These are phyloP conservation scores for Gossypium bickii DNA, from an alignment of 345 rosid genomes.

Conservation along the genomic window DNA sequence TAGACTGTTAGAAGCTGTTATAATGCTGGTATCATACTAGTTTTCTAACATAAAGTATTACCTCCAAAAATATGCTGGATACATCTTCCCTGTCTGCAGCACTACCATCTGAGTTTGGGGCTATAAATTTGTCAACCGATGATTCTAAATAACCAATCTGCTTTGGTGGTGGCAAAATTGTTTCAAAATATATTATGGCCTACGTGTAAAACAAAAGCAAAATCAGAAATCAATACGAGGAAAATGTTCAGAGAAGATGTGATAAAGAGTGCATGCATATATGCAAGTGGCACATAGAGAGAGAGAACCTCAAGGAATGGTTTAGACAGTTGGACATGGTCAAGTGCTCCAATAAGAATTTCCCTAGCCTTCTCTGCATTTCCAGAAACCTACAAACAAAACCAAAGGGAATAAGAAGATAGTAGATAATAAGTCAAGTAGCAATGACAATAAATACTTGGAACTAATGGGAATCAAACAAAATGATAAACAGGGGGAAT, in stretches of 20 bases:
- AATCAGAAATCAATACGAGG: slow-evolving; percentile 1
- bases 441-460: neutral
- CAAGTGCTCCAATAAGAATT: slow-evolving; percentile 64
- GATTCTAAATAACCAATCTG: slow-evolving; percentile 67
- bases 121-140: slow-evolving; percentile 63
- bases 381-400: slow-evolving; percentile 46
- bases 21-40: neutral
- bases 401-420: neutral
- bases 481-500: neutral
- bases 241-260: neutral
- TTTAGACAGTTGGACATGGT: slow-evolving; percentile 70
- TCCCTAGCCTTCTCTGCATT: slow-evolving; percentile 77
- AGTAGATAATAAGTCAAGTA: neutral
- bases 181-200: slow-evolving; percentile 72
- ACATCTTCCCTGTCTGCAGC: slow-evolving; percentile 78
- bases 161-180: slow-evolving; percentile 62
- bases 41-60: slow-evolving; percentile 17
- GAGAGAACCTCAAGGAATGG: slow-evolving; percentile 63
- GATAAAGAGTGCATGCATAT: neutral
- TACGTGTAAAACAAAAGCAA: slow-evolving; percentile 21
- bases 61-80: slow-evolving; percentile 88
- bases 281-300: neutral
- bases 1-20: neutral
- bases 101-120: slow-evolving; percentile 52
- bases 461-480: neutral